Base-by-base conservation (phyloP, 805 yeast genomes). In the Cyberlindnera maclurae region DNA sequence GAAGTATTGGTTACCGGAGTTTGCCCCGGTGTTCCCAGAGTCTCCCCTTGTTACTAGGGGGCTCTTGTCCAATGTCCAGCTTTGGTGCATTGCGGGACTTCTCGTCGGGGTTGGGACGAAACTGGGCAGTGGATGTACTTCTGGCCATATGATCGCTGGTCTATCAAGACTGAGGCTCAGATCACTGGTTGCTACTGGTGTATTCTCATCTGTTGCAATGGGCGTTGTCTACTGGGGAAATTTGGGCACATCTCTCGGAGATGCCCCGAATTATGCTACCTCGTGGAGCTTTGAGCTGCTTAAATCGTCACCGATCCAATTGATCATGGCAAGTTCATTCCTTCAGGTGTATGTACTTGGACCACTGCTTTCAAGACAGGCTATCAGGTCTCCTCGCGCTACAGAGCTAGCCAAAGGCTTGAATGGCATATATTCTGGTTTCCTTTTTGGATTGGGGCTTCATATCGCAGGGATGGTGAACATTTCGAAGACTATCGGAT, bases 121-220 rank as follows among this genome's bases (percentile, higher is more conserved):
- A 26, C 49, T 59, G 26, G 77, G 73, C 0, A 55, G 63, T 24
- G 79, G 78, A 3, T 73, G 79, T 40, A 73, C 78, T 2, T 71
- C 77, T 0, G 79, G 79, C 3, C 78, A 73, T 46, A 69, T 73
- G 75, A 53, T 73, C 5, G 58, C 61, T 15, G 79, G 79, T 0
- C 37, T 73, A n/a, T 65, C 75, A 9, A 56, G 77, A 34, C 46
- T 68, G 4, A 56, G 76, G 33, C 36, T 55, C 39, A 55, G 78
- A 43, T 67, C 74, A 13, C 37, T 72, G 12, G 64, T 64, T 6
- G 76, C 79, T 1, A 69, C 75, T 1, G 42, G 46, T 4, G 44
- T 57, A 1, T 73, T 73, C 41, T 43, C 59, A 3, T 6, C 51
- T 2, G 44, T 58, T 6, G 77, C 70, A 0, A 60, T 67, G 26